A percentile compares a stretch with the other conserved stretches of the same genome.
phyloP scores from a whole-genome alignment of 2,329 filamentous ascomycete genomes.

The Pseudogymnoascus sp. region DNA sequence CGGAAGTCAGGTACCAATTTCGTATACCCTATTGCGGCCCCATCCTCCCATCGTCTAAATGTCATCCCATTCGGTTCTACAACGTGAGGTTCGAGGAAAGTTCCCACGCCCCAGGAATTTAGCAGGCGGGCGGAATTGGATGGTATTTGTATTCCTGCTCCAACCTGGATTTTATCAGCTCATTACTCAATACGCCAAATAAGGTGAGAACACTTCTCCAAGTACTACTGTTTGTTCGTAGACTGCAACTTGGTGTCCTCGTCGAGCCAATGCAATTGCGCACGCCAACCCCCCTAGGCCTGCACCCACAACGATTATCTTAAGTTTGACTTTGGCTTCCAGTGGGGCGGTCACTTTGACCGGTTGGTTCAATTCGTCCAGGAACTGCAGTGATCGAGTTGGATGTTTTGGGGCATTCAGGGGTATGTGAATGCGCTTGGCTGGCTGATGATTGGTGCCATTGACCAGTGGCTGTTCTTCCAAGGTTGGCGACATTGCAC shows the following conservation, averaged over 20 bases:
- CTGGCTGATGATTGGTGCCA: not conserved
- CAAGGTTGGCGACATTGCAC: not conserved
- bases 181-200: not conserved
- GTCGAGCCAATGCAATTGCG: slow-evolving; percentile 31
- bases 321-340: slow-evolving; percentile 12
- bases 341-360: not conserved
- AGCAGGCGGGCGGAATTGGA: slow-evolving; percentile 31
- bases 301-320: slow-evolving; percentile 33
- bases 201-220: slow-evolving; percentile 29
- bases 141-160: slow-evolving; percentile 35
- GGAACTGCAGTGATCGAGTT: slow-evolving; percentile 13
- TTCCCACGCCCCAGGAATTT: slow-evolving; percentile 27
- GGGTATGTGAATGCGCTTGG: not conserved
- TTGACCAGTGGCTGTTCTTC: not conserved
- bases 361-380: slow-evolving; percentile 10
- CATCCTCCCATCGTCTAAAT: slow-evolving; percentile 31
- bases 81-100: slow-evolving; percentile 23
- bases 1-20: slow-evolving; percentile 27
- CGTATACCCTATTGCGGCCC: slow-evolving; percentile 30
- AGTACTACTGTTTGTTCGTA: slow-evolving; percentile 35
- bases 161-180: slow-evolving; percentile 23
- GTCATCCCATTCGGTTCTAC: slow-evolving; percentile 28
- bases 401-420: slow-evolving; percentile 5
- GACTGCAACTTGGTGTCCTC: slow-evolving; percentile 33
- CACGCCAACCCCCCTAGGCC: slow-evolving; percentile 37